Evolutionary conservation across 2,329 filamentous ascomycete species (phyloP).

Genomic region (Aspergillus calidoustus): DNA sequence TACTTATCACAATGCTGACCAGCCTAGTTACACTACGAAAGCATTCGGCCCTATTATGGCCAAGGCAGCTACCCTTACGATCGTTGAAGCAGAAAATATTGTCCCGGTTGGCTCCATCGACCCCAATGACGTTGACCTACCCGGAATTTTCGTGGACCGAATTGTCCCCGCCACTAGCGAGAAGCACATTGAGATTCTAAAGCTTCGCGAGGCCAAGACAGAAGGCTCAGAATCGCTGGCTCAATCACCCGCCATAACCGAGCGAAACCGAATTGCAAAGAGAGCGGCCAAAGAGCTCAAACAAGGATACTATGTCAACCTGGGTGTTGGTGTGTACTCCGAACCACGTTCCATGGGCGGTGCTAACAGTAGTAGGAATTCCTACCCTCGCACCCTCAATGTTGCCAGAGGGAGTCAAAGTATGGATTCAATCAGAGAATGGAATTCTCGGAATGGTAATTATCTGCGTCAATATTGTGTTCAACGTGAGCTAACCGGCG

Average conservation of each 20-base stretch:
- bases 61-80: slow-evolving; percentile 76
- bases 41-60: slow-evolving; percentile 78
- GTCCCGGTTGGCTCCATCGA: slow-evolving; percentile 74
- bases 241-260: slow-evolving; percentile 38
- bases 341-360: background rate
- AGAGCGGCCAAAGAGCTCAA: slow-evolving; percentile 81
- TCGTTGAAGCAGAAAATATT: slow-evolving; percentile 85
- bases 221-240: slow-evolving; percentile 43
- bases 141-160: slow-evolving; percentile 81
- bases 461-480: background rate
- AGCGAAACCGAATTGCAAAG: slow-evolving; percentile 68
- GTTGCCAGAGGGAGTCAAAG: slow-evolving; percentile 68
- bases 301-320: slow-evolving; percentile 50
- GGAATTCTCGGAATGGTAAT: slow-evolving; percentile 74
- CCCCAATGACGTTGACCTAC: slow-evolving; percentile 75
- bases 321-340: slow-evolving; percentile 37
- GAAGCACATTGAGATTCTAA: slow-evolving; percentile 74
- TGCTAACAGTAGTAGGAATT: slow-evolving; percentile 60
- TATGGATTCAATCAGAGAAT: slow-evolving; percentile 87
- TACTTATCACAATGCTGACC: background rate
- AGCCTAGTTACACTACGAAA: slow-evolving; percentile 67
- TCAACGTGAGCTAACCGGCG: background rate
- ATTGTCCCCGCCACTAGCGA: slow-evolving; percentile 74
- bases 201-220: slow-evolving; percentile 53
- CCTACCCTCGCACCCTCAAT: slow-evolving; percentile 83